These are phyloP conservation scores for Chrysoporthe cubensis DNA, from an alignment of 2,329 filamentous ascomycete species.

Conservation along the genomic window DNA sequence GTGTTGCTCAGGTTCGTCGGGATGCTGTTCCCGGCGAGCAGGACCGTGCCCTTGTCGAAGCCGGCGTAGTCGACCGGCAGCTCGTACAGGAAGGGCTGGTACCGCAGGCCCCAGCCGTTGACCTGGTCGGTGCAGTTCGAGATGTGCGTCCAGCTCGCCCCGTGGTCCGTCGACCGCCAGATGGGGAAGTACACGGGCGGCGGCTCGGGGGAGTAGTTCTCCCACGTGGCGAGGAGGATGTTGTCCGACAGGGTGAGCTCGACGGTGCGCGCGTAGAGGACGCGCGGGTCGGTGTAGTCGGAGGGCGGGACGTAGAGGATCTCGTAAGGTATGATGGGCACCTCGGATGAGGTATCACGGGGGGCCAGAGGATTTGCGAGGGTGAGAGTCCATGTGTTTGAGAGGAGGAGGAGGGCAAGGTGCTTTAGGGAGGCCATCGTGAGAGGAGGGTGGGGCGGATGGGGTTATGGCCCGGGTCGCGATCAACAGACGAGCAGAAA, in stretches of 20 bases:
- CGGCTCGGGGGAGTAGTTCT: conserved; percentile 61
- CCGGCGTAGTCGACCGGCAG: conserved; percentile 61
- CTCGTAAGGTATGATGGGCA: conserved; percentile 30
- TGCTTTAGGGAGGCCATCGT: conserved; percentile 25
- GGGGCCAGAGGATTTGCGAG: conserved; percentile 23
- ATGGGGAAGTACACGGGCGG: conserved; percentile 60
- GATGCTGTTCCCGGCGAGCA: conserved; percentile 65
- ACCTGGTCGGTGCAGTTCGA: conserved; percentile 66
- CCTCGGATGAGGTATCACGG: neutral
- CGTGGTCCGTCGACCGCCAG: conserved; percentile 56
- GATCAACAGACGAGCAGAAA: conserved; percentile 31
- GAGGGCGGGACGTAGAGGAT: conserved; percentile 48
- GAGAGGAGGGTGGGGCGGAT: conserved; percentile 17
- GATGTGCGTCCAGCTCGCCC: conserved; percentile 65
- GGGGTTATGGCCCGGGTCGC: neutral
- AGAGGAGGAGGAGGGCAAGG: conserved; percentile 34
- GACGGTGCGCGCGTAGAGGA: conserved; percentile 49
- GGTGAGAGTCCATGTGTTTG: conserved; percentile 30
- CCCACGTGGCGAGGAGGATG: conserved; percentile 57
- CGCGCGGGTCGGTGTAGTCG: conserved; percentile 48
- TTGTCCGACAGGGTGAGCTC: conserved; percentile 49
- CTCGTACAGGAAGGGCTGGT: conserved; percentile 71
- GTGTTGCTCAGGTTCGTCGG: conserved; percentile 60
- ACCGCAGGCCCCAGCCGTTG: conserved; percentile 68
- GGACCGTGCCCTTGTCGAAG: conserved; percentile 65